Base-by-base conservation (phyloP, 805 yeast species). In the Maudiozyma barnettii region DNA sequence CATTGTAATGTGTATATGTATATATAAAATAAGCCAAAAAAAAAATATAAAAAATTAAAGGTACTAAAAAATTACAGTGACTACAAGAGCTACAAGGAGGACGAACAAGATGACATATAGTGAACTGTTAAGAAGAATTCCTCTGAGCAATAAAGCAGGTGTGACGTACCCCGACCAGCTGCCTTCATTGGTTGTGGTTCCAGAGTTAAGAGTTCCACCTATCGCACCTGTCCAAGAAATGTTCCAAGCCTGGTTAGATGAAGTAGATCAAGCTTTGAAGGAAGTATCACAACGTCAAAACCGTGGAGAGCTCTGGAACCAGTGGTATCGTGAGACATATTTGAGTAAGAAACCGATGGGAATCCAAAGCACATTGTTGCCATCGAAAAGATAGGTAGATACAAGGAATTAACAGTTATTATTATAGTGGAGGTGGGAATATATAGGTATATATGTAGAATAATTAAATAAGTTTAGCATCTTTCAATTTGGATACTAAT, bases 401-500 rank as follows among this genome's bases (percentile, higher is more conserved):
- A 29, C 2, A 29, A 29, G 31, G 12, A 29, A 12, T 7, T 8
- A 8, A 29, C 10, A 29, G 31, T 10, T 29, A 29, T 29, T 3
- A 14, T 2, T 29, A 29, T 29, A 26, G 2, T 2, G 8, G 8
- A 26, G 8, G 10, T 9, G 10, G 8, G 30, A 26, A 26, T 26
- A 26, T 26, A 26, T 26, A 26, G 10, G 10, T 26, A 40, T 33
- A 38, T 21, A 35, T 29, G 47, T 41, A 29, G 29, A 30, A 40
- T 41, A 39, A 52, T 65, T 73, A 82, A 48, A 84, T 72, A 43
- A 85, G 86, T 59, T 86, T 85, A 41, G 72, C 70, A 46, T 82
- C 90, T 69, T 87, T 87, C 63, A 93, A 75, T 63, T 85, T 86
- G 45, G 74, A 61, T 47, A 93, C 68, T 59, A 93, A 73, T 67